Base-by-base conservation (phyloP, 2,329 filamentous ascomycete species). In the Cryphonectria radicalis region DNA sequence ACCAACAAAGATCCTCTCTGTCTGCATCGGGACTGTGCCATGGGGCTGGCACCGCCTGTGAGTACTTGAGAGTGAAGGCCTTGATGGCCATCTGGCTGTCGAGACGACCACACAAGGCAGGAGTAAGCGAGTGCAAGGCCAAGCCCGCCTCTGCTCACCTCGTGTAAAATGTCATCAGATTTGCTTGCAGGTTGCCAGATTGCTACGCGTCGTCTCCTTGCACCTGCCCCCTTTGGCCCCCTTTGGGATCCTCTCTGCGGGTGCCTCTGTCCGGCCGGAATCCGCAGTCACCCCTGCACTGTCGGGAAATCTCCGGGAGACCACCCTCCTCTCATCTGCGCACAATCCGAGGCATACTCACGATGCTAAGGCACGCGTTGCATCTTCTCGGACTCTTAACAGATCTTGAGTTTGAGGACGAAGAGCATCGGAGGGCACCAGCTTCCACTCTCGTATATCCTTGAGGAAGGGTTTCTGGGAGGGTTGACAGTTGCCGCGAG, bases 291-390 rank as follows among this genome's bases (percentile, higher is more conserved):
- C 66, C 68, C 62, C 55, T 40, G 67, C 63, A 40, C 42, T 63
- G 43, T 64, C 70, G 70, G 70, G 25, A 62, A 72, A 72, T 72
- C 63, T 72, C 70, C 67, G 70, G 42, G 22, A 14, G 17, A 50
- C 19, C 37, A 50, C 28, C 37, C 17, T 63, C 5, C n/a, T 37
- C 25, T 40, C 37, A 28, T 35, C 25, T 40, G 50, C 63, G 19
- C 32, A 19, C 14, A 10, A 32, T 46, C 22, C 53, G 63, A 62
- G 53, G n/a, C 6, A 35, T 22, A 32, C 28, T 42, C 4, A 25
- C 53, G 25, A 5, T 62, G 63, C 42, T 59, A 32, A 32, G 25
- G 40, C 22, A 28, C 19, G 19, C 60, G 42, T 14, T 40, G 8
- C 14, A n/a, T 25, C n/a, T 40, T 64, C n/a, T 28, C 37, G 7